Percentiles rank a stretch among this genome's conserved stretches.
Evolutionary conservation across 306 rosid genomes (phyloP).

Genomic region (Acacia acuminata): DNA sequence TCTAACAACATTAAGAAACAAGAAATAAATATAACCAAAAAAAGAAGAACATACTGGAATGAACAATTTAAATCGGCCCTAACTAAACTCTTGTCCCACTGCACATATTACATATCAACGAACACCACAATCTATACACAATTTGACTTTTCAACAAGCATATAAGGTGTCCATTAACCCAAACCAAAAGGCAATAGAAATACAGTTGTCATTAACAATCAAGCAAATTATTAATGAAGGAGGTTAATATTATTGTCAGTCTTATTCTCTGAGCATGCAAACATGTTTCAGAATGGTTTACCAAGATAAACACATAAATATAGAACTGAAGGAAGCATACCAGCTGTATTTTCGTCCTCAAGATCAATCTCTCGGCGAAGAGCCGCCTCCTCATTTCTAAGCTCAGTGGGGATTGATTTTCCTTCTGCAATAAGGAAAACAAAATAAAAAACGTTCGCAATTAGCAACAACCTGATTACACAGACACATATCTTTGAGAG

Average conservation of each 20-base stretch:
- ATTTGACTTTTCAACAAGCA: background rate
- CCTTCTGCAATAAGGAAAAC: conserved; percentile 57
- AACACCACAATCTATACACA: background rate
- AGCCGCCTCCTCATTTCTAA: conserved; percentile 82
- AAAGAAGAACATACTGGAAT: background rate
- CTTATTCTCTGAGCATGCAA: conserved; percentile 10
- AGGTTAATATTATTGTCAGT: background rate
- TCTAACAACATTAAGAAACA: background rate
- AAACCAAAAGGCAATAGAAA: background rate
- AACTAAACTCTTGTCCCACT: background rate
- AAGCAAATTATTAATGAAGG: background rate
- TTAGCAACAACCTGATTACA: background rate
- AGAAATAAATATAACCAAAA: background rate
- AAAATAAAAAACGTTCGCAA: background rate
- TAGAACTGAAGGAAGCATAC: conserved; percentile 34
- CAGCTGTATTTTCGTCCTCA: conserved; percentile 78
- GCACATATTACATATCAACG: background rate
- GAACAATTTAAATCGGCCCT: background rate
- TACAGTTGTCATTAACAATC: background rate
- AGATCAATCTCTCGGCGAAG: conserved; percentile 85
- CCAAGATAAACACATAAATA: background rate
- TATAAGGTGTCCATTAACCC: background rate
- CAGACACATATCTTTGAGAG: background rate
- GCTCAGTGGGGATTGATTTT: conserved; percentile 89
- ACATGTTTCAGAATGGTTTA: background rate